Evolutionary conservation across 2,329 filamentous ascomycete species (phyloP).

Genomic region (Pseudophaeomoniella oleicola): DNA sequence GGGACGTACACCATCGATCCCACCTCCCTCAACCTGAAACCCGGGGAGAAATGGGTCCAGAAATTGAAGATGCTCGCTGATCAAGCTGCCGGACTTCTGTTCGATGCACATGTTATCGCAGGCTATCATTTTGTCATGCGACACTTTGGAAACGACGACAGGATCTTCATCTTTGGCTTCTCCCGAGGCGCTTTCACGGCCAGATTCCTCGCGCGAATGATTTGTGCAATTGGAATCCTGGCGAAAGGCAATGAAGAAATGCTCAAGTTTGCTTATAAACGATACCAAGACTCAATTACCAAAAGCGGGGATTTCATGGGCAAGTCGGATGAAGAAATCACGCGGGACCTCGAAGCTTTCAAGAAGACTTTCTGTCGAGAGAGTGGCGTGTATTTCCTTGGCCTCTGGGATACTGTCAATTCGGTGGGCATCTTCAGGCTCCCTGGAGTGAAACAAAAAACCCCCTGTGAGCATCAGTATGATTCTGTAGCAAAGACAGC

Average conservation of each 20-base stretch:
- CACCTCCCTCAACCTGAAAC: slow-evolving; percentile 24
- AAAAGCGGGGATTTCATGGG: slow-evolving; percentile 4
- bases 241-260: slow-evolving; percentile 39
- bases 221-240: slow-evolving; percentile 32
- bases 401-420: slow-evolving; percentile 41
- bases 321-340: slow-evolving; percentile 10
- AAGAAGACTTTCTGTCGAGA: slow-evolving; percentile 18
- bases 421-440: slow-evolving; percentile 24
- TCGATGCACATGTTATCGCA: slow-evolving; percentile 36
- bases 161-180: slow-evolving; percentile 42
- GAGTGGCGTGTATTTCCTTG: slow-evolving; percentile 33
- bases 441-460: slow-evolving; percentile 24
- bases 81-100: slow-evolving; percentile 31
- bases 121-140: slow-evolving; percentile 42
- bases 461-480: slow-evolving; percentile 20
- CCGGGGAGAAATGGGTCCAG: slow-evolving; percentile 19
- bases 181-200: slow-evolving; percentile 38
- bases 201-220: slow-evolving; percentile 38
- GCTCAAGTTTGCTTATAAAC: slow-evolving; percentile 34
- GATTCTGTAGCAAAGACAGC: slow-evolving; percentile 25
- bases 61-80: slow-evolving; percentile 27
- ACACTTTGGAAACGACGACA: slow-evolving; percentile 34
- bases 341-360: slow-evolving; percentile 8
- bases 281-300: slow-evolving; percentile 16
- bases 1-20: slow-evolving; percentile 33